Evolutionary conservation across 2,329 filamentous ascomycete species (phyloP), one percentile per base, ranked within the genome.

Genomic region (Amphichorda felina): DNA sequence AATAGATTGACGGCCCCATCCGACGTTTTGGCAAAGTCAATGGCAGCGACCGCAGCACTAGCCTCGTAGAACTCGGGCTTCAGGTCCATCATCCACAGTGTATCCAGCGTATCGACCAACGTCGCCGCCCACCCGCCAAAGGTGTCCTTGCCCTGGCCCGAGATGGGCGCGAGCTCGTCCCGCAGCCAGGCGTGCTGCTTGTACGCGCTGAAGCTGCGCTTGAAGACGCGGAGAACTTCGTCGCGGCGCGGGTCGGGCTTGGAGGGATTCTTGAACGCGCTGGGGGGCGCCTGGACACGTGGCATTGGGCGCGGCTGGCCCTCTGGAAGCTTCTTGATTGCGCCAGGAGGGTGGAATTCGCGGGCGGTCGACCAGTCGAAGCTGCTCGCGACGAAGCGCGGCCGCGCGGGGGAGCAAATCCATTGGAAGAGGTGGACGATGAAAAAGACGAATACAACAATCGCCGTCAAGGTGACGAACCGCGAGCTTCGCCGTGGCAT

Each of bases 11-110:
- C 61, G 60, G 31, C 37, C 9, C 32, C 30, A 14, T 60, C 57
- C 2, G 34, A 44, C 0, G 65, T 67, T 1, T 59, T 62, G 0
- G 61, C 64, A 48, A 70, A 76, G 42, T 72, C 64, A 29, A 75
- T 41, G 14, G 53, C 49, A 17, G 53, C 52, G 3, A 68, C 59
- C 3, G 66, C 70, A 14, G 57, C 53, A 2, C 68, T 63, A 4
- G 74, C 72, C 14, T 64, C 50, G 32, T 65, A 54, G 43, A 79
- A 78, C 21, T 79, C 75, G 1, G 66, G 56, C 24, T 63, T 54
- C 30, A 79, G 50, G 6, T 55, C 72, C 72, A 79, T 75, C 29
- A 80, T 77, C 61, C 66, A 71, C 3, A 79, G 62, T 0, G 73
- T 75, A 40, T 78, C 74, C 34, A 79, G 59, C 1, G 65, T 56